phyloP scores from a whole-genome alignment of 2,329 filamentous ascomycete species.

The Colletotrichum caudatum region DNA sequence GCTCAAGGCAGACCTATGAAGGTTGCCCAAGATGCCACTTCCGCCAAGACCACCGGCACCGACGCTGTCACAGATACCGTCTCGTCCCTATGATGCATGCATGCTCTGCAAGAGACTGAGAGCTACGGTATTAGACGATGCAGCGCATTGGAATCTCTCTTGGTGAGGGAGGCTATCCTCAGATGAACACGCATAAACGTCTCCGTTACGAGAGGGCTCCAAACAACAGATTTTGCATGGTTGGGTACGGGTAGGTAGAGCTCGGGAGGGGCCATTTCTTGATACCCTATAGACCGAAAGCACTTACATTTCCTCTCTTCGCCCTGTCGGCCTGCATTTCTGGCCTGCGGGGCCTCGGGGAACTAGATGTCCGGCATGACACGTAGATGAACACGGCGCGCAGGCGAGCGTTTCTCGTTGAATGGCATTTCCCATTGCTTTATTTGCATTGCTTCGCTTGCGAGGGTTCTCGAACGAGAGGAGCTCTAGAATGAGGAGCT shows the following conservation, averaged over 20 bases:
- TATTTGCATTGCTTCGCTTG: neutral
- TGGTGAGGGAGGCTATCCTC: conserved; percentile 4
- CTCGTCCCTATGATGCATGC: conserved; percentile 23
- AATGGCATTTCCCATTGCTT: neutral
- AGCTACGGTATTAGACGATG: neutral
- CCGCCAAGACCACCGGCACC: conserved; percentile 38
- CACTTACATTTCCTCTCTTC: conserved; percentile 29
- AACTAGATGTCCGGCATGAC: conserved; percentile 35
- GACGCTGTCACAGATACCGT: conserved; percentile 35
- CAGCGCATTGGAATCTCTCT: conserved; percentile 2
- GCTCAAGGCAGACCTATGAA: conserved; percentile 54
- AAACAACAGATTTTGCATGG: conserved; percentile 4
- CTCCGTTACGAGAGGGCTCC: neutral
- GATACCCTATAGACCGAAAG: conserved; percentile 43
- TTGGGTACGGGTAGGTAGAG: conserved; percentile 39
- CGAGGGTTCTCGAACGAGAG: neutral
- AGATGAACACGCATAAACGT: conserved; percentile 3
- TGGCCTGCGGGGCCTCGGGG: conserved; percentile 10
- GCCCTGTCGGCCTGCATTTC: neutral
- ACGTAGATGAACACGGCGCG: conserved; percentile 37
- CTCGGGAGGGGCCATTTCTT: conserved; percentile 38
- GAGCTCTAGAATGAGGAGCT: neutral
- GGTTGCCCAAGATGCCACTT: conserved; percentile 26
- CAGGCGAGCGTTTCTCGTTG: conserved; percentile 8
- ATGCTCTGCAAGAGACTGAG: neutral